phyloP scores from a whole-genome alignment of 2,329 filamentous ascomycete genomes.

The Cladosporium sp. region DNA sequence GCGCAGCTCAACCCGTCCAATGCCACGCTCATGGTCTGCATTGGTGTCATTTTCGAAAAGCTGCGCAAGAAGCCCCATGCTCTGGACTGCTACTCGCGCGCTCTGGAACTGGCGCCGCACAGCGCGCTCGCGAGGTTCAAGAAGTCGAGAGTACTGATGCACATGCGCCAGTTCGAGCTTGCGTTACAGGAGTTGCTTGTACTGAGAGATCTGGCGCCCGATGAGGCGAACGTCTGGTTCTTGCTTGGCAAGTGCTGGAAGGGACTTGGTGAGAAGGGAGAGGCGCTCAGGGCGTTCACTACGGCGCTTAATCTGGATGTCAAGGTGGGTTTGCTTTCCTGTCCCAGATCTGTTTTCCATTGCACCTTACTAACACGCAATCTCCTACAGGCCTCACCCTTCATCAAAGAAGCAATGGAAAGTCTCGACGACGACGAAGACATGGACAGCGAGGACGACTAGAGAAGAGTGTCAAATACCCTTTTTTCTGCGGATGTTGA shows the following conservation, averaged over 20 bases:
- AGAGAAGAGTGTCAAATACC: not conserved
- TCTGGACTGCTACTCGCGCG: conserved; percentile 77
- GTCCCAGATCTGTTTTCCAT: not conserved
- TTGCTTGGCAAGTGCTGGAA: conserved; percentile 77
- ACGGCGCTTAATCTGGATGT: conserved; percentile 94
- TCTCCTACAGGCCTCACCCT: conserved; percentile 71
- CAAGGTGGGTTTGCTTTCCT: conserved; percentile 64
- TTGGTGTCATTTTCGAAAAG: conserved; percentile 83
- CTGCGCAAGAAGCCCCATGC: conserved; percentile 80
- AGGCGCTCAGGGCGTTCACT: conserved; percentile 91
- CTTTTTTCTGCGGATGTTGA: not conserved
- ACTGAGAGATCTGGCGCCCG: conserved; percentile 87
- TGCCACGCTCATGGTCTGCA: conserved; percentile 86
- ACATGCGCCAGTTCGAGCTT: conserved; percentile 66
- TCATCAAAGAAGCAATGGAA: conserved; percentile 97
- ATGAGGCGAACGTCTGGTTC: conserved; percentile 96
- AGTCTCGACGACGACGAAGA: conserved; percentile 75
- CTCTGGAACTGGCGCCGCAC: conserved; percentile 77
- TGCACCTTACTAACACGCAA: not conserved
- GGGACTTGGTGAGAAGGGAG: conserved; percentile 60
- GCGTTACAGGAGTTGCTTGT: conserved; percentile 82
- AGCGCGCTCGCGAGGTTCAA: conserved; percentile 87
- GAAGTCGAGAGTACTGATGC: conserved; percentile 84
- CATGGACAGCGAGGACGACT: conserved; percentile 55
- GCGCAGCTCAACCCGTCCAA: conserved; percentile 91